Evolutionary conservation across 1,284 basidiomycete genomes (phyloP).

Genomic region (Tetrapyrgos nigripes): DNA sequence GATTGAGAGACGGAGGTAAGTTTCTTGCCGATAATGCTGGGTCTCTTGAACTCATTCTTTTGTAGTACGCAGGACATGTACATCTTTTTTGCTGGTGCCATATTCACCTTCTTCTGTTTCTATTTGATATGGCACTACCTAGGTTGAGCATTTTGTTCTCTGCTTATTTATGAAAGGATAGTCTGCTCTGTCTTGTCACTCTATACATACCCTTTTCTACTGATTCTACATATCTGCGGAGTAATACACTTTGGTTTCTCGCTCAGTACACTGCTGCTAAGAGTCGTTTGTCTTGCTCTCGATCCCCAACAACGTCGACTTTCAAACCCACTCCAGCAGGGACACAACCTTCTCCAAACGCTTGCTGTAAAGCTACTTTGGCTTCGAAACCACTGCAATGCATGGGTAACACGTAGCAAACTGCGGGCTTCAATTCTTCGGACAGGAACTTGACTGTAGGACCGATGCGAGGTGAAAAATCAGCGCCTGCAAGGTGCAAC

Average conservation of each 20-base stretch:
- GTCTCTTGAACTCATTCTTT: background rate
- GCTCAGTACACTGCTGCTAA: slow-evolving; percentile 21
- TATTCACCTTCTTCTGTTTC: slow-evolving; percentile 92
- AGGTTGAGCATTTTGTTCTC: slow-evolving; percentile 53
- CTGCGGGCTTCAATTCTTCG: slow-evolving; percentile 61
- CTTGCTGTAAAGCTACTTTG: slow-evolving; percentile 71
- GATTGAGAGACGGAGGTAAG: slow-evolving; percentile 90
- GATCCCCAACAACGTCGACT: slow-evolving; percentile 56
- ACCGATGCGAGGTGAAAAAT: slow-evolving; percentile 65
- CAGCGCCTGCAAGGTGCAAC: slow-evolving; percentile 76
- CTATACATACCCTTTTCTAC: slow-evolving; percentile 1
- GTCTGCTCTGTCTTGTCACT: background rate
- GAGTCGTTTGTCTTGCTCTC: slow-evolving; percentile 44
- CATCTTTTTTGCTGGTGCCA: slow-evolving; percentile 84
- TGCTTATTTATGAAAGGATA: too few relatives aligned
- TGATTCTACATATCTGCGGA: background rate
- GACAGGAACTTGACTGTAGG: slow-evolving; percentile 78
- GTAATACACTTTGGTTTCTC: background rate
- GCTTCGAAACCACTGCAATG: slow-evolving; percentile 82
- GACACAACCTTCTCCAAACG: slow-evolving; percentile 76
- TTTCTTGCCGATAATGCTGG: slow-evolving; percentile 1
- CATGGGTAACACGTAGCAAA: slow-evolving; percentile 79
- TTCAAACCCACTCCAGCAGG: slow-evolving; percentile 77
- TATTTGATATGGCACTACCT: slow-evolving; percentile 90
- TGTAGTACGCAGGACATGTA: slow-evolving; percentile 90